A percentile compares a stretch with the other conserved stretches of the same genome.
These are phyloP conservation scores for Lathyrus sativus DNA, from an alignment of 306 rosid genomes.

Conservation along the genomic window DNA sequence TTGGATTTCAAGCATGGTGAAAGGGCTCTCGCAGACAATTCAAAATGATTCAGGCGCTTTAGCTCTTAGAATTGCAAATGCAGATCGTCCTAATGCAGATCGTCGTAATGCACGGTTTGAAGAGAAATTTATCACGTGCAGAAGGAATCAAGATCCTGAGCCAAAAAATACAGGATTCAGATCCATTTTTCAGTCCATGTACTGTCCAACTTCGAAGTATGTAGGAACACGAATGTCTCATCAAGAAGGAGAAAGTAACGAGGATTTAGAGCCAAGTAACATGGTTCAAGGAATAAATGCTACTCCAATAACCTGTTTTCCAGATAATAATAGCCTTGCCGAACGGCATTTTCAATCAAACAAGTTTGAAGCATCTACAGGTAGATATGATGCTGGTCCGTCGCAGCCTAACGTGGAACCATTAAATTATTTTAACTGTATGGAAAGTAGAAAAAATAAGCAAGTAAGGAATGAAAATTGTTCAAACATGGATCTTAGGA, in stretches of 20 bases:
- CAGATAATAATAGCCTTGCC: slow-evolving; percentile 39
- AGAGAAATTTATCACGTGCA: slow-evolving; percentile 40
- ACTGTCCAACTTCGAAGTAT: slow-evolving; percentile 48
- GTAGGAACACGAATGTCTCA: slow-evolving; percentile 39
- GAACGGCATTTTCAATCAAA: slow-evolving; percentile 35
- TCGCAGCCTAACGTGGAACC: slow-evolving; percentile 46
- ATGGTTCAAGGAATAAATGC: slow-evolving; percentile 47
- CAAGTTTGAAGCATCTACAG: slow-evolving; percentile 41
- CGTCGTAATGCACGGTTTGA: slow-evolving; percentile 38
- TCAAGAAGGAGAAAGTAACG: slow-evolving; percentile 46
- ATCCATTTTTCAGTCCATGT: slow-evolving; percentile 73
- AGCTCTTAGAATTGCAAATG: slow-evolving; percentile 47
- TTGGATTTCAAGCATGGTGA: slow-evolving; percentile 88
- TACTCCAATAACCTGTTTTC: slow-evolving; percentile 53
- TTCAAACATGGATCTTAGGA: slow-evolving; percentile 40
- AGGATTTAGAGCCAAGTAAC: slow-evolving; percentile 47
- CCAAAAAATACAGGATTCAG: slow-evolving; percentile 63
- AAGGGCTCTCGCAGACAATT: slow-evolving; percentile 60
- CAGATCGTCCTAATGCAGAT: slow-evolving; percentile 42
- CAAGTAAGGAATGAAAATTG: slow-evolving; percentile 40
- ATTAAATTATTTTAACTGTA: slow-evolving; percentile 40
- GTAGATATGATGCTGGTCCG: slow-evolving; percentile 43
- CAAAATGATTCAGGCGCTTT: slow-evolving; percentile 50
- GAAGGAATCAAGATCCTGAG: slow-evolving; percentile 43
- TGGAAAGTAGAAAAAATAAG: slow-evolving; percentile 44